Evolutionary conservation across 1,139 yeast species (phyloP).

Genomic region (Candida smagusa): DNA sequence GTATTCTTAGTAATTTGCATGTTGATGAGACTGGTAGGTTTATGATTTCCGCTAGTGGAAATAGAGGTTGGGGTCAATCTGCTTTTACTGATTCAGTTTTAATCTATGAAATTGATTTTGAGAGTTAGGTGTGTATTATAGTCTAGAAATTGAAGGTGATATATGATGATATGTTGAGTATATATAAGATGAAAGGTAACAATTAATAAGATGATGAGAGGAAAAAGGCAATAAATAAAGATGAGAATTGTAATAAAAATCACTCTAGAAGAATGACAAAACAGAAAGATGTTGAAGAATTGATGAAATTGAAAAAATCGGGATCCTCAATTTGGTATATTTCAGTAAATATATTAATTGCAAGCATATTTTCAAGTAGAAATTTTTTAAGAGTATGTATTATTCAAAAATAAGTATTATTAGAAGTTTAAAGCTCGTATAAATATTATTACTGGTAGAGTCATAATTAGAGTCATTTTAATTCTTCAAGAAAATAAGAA

Average conservation of each 20-base stretch:
- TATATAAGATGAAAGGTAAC: not conserved
- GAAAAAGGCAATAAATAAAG: not conserved
- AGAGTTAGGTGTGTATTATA: constrained; percentile 1
- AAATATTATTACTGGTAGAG: no score
- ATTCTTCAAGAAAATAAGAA: no score
- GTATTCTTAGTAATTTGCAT: constrained; percentile 52
- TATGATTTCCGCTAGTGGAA: constrained; percentile 89
- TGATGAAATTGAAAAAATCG: no score
- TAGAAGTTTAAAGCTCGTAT: not conserved
- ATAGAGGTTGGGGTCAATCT: constrained; percentile 91
- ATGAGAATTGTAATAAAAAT: no score
- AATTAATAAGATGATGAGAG: not conserved
- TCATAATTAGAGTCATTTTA: no score
- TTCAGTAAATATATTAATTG: no score
- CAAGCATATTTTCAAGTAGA: no score
- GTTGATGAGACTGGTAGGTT: constrained; percentile 87
- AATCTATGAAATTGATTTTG: constrained; percentile 60
- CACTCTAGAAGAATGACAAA: no score
- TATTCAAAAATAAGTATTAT: not conserved
- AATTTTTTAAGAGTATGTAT: no score
- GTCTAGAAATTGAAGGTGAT: not conserved
- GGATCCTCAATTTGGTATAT: no score
- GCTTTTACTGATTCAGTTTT: constrained; percentile 73
- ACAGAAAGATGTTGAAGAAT: no score
- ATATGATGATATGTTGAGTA: not conserved